Evolutionary conservation across 805 yeast species (phyloP).

Genomic region (Wickerhamiella nectarea): DNA sequence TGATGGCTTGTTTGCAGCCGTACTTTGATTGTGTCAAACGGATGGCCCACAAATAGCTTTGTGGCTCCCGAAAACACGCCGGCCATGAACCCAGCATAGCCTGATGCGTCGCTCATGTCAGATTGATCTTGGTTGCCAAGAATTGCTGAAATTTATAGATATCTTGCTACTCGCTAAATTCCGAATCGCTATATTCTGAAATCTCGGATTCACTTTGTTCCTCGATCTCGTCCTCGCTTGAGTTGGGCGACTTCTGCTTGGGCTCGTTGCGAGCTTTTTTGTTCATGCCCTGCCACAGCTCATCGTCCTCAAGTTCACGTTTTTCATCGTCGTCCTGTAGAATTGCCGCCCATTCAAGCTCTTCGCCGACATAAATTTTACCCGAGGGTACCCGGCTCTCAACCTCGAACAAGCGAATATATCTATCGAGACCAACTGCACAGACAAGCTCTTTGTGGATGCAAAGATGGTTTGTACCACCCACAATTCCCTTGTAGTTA

Average conservation of each 20-base stretch:
- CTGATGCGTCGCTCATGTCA: slow-evolving; percentile 16
- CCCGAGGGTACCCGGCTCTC: slow-evolving; percentile 44
- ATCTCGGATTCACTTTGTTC: neutral
- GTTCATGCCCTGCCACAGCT: slow-evolving; percentile 29
- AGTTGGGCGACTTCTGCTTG: slow-evolving; percentile 1
- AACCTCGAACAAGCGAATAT: slow-evolving; percentile 61
- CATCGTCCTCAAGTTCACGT: slow-evolving; percentile 26
- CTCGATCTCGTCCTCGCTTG: neutral
- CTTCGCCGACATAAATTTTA: slow-evolving; percentile 66
- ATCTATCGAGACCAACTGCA: slow-evolving; percentile 80
- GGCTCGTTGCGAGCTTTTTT: neutral
- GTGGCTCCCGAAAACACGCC: slow-evolving; percentile 81
- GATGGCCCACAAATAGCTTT: slow-evolving; percentile 84
- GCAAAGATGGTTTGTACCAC: slow-evolving; percentile 40
- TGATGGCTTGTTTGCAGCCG: slow-evolving; percentile 65
- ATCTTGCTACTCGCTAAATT: neutral
- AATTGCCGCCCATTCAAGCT: slow-evolving; percentile 40
- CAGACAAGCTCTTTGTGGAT: slow-evolving; percentile 32
- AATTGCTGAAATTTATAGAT: neutral
- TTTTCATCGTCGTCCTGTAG: slow-evolving; percentile 31
- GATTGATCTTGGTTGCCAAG: neutral
- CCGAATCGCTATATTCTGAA: neutral
- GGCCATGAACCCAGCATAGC: slow-evolving; percentile 55
- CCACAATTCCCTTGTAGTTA: slow-evolving; percentile 64
- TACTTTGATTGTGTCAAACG: slow-evolving; percentile 79